phyloP scores from a whole-genome alignment of 78 protist genomes.

The Planoprotostelium fungivorum region DNA sequence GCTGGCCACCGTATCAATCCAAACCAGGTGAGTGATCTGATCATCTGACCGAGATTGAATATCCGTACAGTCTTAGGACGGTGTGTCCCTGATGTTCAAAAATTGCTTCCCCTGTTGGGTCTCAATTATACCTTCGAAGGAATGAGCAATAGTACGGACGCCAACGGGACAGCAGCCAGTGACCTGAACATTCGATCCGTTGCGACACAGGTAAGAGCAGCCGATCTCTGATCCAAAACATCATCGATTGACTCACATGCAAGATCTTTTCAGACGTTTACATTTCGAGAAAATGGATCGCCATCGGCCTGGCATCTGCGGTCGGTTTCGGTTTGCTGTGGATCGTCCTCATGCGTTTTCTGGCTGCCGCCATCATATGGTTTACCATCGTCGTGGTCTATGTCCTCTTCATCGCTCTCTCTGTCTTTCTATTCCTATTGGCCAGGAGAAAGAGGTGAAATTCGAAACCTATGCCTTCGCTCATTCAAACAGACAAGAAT shows the following conservation, averaged over 20 bases:
- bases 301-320: constrained; percentile 1
- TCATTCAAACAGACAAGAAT: neutral
- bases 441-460: neutral
- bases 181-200: too few species aligned
- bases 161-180: neutral
- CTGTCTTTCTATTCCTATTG: neutral
- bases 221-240: too few species aligned
- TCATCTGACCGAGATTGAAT: neutral
- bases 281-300: neutral
- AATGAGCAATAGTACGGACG: neutral
- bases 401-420: neutral
- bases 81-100: neutral
- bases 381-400: constrained; percentile 20
- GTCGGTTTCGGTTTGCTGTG: constrained; percentile 51
- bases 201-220: too few species aligned
- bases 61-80: neutral
- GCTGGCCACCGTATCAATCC: neutral
- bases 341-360: constrained; percentile 47
- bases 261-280: neutral
- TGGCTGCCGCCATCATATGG: constrained; percentile 71
- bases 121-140: neutral
- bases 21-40: neutral
- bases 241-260: too few species aligned
- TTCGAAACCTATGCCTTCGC: neutral
- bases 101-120: neutral